Conservation (phyloP, 2,329 filamentous ascomycete genomes). For the Aureobasidium vineae region DNA sequence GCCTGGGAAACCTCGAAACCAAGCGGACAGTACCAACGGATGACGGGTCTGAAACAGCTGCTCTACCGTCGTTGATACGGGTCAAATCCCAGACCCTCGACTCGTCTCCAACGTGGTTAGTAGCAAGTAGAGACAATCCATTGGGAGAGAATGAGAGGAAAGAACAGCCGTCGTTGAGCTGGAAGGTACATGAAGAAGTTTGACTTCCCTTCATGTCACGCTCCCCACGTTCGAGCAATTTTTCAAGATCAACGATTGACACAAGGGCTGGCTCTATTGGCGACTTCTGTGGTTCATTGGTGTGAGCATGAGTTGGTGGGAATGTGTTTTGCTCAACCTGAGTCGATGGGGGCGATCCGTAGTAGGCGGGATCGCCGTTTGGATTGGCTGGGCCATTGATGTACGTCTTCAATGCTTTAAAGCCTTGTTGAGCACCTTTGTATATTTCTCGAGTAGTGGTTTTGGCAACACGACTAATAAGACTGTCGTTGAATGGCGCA, state of each 20-base stretch:
- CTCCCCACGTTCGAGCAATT: conserved; percentile 51
- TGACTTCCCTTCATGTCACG: conserved; percentile 51
- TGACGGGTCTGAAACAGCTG: conserved; percentile 8
- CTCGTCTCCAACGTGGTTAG: conserved; percentile 79
- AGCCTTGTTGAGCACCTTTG: conserved; percentile 68
- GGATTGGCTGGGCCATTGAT: conserved; percentile 56
- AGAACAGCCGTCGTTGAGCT: conserved; percentile 70
- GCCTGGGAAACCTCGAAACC: conserved; percentile 82
- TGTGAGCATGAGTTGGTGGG: conserved; percentile 70
- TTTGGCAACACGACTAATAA: conserved; percentile 72
- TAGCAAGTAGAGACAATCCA: conserved; percentile 71
- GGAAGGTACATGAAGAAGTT: conserved; percentile 69
- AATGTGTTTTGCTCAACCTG: conserved; percentile 45
- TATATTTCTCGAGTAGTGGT: conserved; percentile 76
- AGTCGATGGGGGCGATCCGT: conserved; percentile 38
- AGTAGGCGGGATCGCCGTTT: conserved; percentile 18
- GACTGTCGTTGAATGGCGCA: conserved; percentile 45
- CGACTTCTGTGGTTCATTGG: conserved; percentile 54
- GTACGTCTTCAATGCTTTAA: conserved; percentile 76
- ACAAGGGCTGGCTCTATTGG: conserved; percentile 68
- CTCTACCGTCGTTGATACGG: conserved; percentile 50
- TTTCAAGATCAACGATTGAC: conserved; percentile 69
- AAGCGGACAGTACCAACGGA: conserved; percentile 42
- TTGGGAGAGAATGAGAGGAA: conserved; percentile 75
- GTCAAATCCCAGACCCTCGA: conserved; percentile 80